phyloP scores from a whole-genome alignment of 1,284 basidiomycete species.

The Butyriboletus appendiculatus region DNA sequence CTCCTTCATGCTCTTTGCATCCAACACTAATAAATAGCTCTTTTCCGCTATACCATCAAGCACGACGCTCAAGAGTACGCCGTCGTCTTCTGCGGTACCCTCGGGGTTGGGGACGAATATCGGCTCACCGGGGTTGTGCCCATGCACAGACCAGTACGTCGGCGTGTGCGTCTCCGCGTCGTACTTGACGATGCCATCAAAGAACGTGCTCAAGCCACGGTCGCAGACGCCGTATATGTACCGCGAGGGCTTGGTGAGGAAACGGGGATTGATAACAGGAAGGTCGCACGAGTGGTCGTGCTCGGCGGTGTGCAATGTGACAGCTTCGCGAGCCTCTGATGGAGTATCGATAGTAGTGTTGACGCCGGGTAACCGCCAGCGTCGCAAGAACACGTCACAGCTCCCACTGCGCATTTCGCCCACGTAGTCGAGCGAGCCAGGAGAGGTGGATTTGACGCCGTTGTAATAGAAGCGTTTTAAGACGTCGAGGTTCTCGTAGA shows the following conservation, averaged over 20 bases:
- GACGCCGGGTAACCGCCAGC: conserved; percentile 27
- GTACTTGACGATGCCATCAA: conserved; percentile 38
- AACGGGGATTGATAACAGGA: conserved; percentile 33
- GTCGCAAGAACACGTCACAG: conserved; percentile 28
- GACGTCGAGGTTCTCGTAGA: conserved; percentile 35
- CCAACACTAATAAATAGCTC: conserved; percentile 38
- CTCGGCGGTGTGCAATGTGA: conserved; percentile 23
- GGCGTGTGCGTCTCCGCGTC: conserved; percentile 27
- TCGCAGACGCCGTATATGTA: conserved; percentile 37
- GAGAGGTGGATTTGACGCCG: conserved; percentile 29
- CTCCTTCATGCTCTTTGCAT: conserved; percentile 38
- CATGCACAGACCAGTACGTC: conserved; percentile 33
- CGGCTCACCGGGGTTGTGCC: conserved; percentile 38
- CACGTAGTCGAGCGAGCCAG: conserved; percentile 31
- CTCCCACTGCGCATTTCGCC: conserved; percentile 18
- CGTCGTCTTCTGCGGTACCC: conserved; percentile 37
- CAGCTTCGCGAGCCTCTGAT: conserved; percentile 18
- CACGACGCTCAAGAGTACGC: conserved; percentile 38
- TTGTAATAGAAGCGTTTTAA: conserved; percentile 31
- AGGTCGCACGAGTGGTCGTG: conserved; percentile 36
- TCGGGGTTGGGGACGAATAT: conserved; percentile 37
- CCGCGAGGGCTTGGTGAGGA: conserved; percentile 35
- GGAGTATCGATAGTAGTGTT: conserved; percentile 20
- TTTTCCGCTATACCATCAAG: conserved; percentile 34
- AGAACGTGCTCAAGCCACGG: conserved; percentile 32